phyloP scores from a whole-genome alignment of 345 rosid genomes.

The Luvunga scandens region DNA sequence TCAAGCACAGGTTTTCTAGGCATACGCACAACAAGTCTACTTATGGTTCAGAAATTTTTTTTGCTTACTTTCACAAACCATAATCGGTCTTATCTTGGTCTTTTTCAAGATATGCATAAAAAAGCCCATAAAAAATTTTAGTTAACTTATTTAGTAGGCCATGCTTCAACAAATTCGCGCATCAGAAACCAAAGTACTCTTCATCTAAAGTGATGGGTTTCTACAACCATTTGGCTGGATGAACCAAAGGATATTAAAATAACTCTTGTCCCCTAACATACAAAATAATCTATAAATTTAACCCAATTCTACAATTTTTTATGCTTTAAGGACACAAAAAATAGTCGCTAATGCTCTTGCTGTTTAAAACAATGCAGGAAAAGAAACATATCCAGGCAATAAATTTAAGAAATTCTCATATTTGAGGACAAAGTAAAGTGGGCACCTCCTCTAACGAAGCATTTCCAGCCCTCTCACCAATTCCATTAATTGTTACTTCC shows the following conservation, averaged over 20 bases:
- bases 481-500: slow-evolving; percentile 95
- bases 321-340: neutral
- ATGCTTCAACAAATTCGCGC: neutral
- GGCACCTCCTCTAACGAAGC: slow-evolving; percentile 96
- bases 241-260: neutral
- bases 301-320: neutral
- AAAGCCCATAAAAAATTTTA: neutral
- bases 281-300: neutral
- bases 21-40: neutral
- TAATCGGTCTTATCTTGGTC: neutral
- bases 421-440: neutral
- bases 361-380: neutral
- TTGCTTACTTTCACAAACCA: neutral
- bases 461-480: slow-evolving; percentile 99
- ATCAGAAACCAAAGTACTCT: neutral
- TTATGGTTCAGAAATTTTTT: neutral
- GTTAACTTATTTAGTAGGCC: neutral
- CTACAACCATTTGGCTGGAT: neutral
- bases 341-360: neutral
- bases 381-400: neutral
- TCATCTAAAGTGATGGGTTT: neutral
- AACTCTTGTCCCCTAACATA: neutral
- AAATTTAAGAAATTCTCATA: neutral
- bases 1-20: neutral
- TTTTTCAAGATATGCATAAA: neutral